Conservation (phyloP, 164 flowering plant genomes). For the Cinnamomum micranthum region DNA sequence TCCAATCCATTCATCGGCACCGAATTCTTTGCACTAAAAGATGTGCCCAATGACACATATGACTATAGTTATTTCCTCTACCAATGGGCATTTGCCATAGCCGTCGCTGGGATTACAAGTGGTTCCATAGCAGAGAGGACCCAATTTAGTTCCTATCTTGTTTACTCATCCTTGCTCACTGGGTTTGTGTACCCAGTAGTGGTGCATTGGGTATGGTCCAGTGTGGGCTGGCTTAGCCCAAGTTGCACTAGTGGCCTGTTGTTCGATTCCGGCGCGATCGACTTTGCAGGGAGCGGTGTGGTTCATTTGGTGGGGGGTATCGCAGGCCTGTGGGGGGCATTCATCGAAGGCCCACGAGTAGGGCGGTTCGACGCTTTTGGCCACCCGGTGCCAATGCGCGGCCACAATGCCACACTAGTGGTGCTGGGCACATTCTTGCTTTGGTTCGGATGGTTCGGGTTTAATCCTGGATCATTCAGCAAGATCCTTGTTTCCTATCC, state of each 20-base stretch:
- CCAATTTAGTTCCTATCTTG: conserved; percentile 63
- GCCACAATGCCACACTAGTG: conserved; percentile 62
- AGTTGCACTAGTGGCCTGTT: conserved; percentile 22
- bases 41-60: conserved; percentile 30
- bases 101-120: conserved; percentile 73
- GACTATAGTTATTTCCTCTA: conserved; percentile 70
- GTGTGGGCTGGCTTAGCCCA: conserved; percentile 49
- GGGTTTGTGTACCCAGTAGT: conserved; percentile 80
- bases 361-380: conserved; percentile 61
- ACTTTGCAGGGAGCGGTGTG: conserved; percentile 60
- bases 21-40: conserved; percentile 42
- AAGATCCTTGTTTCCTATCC: conserved; percentile 48
- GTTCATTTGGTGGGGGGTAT: conserved; percentile 65
- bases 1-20: conserved; percentile 67
- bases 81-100: conserved; percentile 83
- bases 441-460: conserved; percentile 77
- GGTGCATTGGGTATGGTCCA: conserved; percentile 73
- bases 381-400: conserved; percentile 48
- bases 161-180: conserved; percentile 59
- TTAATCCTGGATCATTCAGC: conserved; percentile 58
- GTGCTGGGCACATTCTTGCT: conserved; percentile 59
- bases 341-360: conserved; percentile 62
- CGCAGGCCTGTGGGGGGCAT: conserved; percentile 61
- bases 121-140: conserved; percentile 84
- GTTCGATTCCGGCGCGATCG: conserved; percentile 60